These are phyloP conservation scores for Candida coquimbonensis DNA, from an alignment of 805 yeast species.

Conservation along the genomic window DNA sequence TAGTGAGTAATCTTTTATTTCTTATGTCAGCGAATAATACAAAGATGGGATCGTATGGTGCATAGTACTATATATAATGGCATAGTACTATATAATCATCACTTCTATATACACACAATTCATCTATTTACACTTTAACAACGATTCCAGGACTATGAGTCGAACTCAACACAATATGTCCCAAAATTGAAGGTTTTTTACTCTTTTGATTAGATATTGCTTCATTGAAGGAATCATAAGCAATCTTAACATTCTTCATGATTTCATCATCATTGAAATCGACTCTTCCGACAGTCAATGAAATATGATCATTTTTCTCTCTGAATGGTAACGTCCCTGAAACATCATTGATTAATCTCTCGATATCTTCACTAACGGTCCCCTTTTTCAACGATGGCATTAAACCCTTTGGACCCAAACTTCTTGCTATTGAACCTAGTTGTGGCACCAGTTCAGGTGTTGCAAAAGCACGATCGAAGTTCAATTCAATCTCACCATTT, in stretches of 20 bases:
- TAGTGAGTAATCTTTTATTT: background rate
- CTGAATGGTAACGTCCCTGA: constrained; percentile 72
- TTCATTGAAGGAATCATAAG: constrained; percentile 52
- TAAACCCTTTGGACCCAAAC: constrained; percentile 81
- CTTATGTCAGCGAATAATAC: background rate
- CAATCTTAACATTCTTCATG: constrained; percentile 60
- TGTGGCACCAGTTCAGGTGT: constrained; percentile 72
- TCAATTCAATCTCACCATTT: constrained; percentile 38
- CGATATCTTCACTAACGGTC: constrained; percentile 68
- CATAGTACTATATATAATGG: no score
- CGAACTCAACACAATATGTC: constrained; percentile 59
- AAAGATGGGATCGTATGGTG: no score
- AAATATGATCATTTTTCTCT: constrained; percentile 55
- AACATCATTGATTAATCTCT: constrained; percentile 42
- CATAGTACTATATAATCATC: no score
- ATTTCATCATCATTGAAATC: constrained; percentile 73
- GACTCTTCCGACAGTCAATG: constrained; percentile 70
- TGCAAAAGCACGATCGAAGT: constrained; percentile 74
- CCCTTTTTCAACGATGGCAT: constrained; percentile 86
- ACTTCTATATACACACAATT: background rate
- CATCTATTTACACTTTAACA: constrained; percentile 31
- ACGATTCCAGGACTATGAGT: constrained; percentile 79
- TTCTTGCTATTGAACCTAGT: constrained; percentile 64
- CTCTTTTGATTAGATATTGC: constrained; percentile 49
- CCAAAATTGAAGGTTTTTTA: constrained; percentile 62